A percentile compares a stretch with the other conserved stretches of the same genome.
phyloP scores from a whole-genome alignment of 1,284 basidiomycete genomes.

The Exobasidium cylindrosporum region DNA sequence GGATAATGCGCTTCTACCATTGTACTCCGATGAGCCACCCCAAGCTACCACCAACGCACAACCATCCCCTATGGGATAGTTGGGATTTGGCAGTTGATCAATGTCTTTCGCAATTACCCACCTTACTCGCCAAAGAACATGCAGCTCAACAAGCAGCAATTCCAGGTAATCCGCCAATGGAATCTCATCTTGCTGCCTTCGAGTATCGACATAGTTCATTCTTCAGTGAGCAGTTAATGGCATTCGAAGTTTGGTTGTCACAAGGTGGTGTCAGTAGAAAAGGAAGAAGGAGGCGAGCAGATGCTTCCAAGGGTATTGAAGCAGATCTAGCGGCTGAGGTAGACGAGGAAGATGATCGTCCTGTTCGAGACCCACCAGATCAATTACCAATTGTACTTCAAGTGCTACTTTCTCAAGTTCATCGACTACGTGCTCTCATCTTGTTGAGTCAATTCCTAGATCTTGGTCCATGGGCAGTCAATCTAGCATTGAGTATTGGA shows the following conservation, averaged over 20 bases:
- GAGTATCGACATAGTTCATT: conserved; percentile 84
- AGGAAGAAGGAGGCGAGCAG: conserved; percentile 21
- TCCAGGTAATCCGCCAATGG: conserved; percentile 49
- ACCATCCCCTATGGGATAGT: conserved; percentile 90
- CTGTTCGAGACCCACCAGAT: conserved; percentile 73
- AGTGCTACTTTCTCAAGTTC: conserved; percentile 91
- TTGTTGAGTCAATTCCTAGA: conserved; percentile 97
- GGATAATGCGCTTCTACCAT: conserved; percentile 97
- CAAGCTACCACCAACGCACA: conserved; percentile 86
- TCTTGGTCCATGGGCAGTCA: conserved; percentile 96
- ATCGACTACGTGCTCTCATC: conserved; percentile 89
- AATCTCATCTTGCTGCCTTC: conserved; percentile 54
- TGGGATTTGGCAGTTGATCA: conserved; percentile 98
- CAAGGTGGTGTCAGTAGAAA: conserved; percentile 57
- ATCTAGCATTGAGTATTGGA: conserved; percentile 93
- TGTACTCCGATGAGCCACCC: conserved; percentile 95
- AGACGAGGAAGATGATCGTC: conserved; percentile 63
- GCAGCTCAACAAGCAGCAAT: conserved; percentile 47
- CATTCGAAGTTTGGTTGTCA: conserved; percentile 93
- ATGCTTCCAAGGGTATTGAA: conserved; percentile 2
- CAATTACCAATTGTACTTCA: conserved; percentile 97
- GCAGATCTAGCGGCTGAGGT: conserved; percentile 56
- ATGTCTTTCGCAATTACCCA: conserved; percentile 87
- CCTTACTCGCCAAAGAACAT: conserved; percentile 70
- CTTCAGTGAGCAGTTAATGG: conserved; percentile 92